A percentile compares a stretch with the other conserved stretches of the same genome.
These are phyloP conservation scores for Leccinellum rugosiceps DNA, from an alignment of 768 basidiomycete species.

Conservation along the genomic window DNA sequence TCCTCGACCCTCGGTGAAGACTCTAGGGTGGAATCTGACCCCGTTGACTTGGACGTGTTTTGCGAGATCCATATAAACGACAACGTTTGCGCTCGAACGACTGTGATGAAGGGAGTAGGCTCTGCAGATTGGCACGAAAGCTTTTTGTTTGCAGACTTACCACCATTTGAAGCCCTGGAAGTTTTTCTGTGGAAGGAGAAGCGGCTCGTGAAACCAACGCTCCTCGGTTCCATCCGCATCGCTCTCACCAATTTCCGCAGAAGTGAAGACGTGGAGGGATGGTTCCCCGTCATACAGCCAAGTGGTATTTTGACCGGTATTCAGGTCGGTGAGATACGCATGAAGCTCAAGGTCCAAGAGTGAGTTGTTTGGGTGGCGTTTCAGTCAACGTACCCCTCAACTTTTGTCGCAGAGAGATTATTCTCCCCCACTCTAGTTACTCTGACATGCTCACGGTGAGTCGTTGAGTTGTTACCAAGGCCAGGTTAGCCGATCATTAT, in stretches of 20 bases:
- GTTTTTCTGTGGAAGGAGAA: slow-evolving; percentile 70
- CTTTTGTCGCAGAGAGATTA: slow-evolving; percentile 57
- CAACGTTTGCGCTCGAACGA: slow-evolving; percentile 68
- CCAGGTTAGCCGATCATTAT: not conserved
- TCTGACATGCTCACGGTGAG: slow-evolving; percentile 55
- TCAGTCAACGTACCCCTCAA: slow-evolving; percentile 6
- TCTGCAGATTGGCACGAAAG: slow-evolving; percentile 81
- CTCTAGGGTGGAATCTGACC: slow-evolving; percentile 42
- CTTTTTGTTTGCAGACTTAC: slow-evolving; percentile 71
- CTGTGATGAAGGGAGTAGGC: slow-evolving; percentile 62
- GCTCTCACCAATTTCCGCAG: slow-evolving; percentile 69
- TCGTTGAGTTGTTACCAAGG: slow-evolving; percentile 1
- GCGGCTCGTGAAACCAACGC: slow-evolving; percentile 50
- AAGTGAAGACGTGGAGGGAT: slow-evolving; percentile 75
- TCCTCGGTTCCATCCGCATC: slow-evolving; percentile 62
- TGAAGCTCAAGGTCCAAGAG: slow-evolving; percentile 78
- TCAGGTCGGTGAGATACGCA: slow-evolving; percentile 71
- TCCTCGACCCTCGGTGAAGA: slow-evolving; percentile 31
- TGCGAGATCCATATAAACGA: slow-evolving; percentile 78
- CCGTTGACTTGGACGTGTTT: slow-evolving; percentile 64
- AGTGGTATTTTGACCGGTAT: slow-evolving; percentile 47
- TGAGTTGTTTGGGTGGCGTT: slow-evolving; percentile 32
- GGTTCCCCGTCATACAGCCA: slow-evolving; percentile 70
- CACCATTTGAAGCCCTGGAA: slow-evolving; percentile 71
- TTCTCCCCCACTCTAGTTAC: slow-evolving; percentile 69